A percentile compares a stretch with the other conserved stretches of the same genome.
Conservation (phyloP, 2,329 filamentous ascomycete species). For the Coniochaeta prunicola region DNA sequence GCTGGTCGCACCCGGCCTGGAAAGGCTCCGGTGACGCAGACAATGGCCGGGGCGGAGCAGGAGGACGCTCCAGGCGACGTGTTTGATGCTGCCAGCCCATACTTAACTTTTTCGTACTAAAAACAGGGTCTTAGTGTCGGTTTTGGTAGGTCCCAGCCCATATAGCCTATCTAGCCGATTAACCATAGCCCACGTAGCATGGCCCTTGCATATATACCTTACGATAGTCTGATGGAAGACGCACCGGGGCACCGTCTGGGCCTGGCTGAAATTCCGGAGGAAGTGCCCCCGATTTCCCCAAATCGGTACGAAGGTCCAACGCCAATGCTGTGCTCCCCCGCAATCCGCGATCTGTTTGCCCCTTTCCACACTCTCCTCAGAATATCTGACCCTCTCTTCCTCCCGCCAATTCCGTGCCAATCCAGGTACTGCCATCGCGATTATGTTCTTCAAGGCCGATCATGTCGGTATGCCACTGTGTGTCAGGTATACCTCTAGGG, state of each 20-base stretch:
- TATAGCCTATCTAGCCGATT: too few species aligned
- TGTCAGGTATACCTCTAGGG: too few species aligned
- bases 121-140: too few species aligned
- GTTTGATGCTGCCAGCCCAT: neutral
- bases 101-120: too few species aligned
- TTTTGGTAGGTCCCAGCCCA: too few species aligned
- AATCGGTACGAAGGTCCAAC: neutral
- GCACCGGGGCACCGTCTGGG: neutral
- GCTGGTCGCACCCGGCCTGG: neutral
- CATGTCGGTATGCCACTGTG: too few species aligned
- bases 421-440: neutral
- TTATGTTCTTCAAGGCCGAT: neutral
- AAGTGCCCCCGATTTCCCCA: neutral
- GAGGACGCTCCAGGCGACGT: slow-evolving; percentile 2
- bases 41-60: slow-evolving; percentile 1
- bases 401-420: too few species aligned
- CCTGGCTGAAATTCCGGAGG: neutral
- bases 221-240: neutral
- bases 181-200: too few species aligned
- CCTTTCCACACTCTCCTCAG: neutral
- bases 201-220: too few species aligned
- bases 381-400: neutral
- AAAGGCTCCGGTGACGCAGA: too few species aligned
- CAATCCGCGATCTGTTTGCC: neutral
- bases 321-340: neutral